Evolutionary conservation across 75 land plant genomes (phyloP).

Genomic region (Isoetes taiwanensis): DNA sequence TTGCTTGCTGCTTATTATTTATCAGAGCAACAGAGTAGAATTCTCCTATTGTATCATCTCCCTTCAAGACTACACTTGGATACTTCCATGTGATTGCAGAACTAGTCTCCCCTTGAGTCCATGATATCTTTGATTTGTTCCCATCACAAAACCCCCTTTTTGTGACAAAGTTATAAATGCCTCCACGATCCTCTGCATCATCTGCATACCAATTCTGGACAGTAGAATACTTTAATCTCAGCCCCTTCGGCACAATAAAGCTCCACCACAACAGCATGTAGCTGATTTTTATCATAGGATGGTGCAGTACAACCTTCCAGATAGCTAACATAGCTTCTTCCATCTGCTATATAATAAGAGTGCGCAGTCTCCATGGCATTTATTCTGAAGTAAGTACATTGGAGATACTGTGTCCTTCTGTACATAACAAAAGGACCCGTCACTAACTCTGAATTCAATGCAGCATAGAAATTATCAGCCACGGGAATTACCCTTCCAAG

Average conservation of each 20-base stretch:
- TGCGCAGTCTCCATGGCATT: constrained; percentile 91
- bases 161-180: constrained; percentile 5
- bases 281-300: neutral
- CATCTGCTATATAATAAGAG: too few relatives aligned
- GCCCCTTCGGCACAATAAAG: neutral
- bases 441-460: constrained; percentile 93
- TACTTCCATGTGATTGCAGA: too few relatives aligned
- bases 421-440: constrained; percentile 92
- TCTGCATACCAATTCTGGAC: neutral
- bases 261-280: constrained; percentile 1
- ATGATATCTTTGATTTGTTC: neutral
- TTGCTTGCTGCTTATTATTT: neutral
- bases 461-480: constrained; percentile 85
- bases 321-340: neutral
- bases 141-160: neutral
- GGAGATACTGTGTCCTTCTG: constrained; percentile 87
- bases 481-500: constrained; percentile 82
- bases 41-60: neutral
- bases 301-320: neutral
- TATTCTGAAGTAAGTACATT: constrained; percentile 90
- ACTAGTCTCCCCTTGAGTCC: neutral
- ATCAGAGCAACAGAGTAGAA: neutral
- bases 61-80: too few relatives aligned
- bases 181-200: neutral
- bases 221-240: neutral